Percentiles rank a stretch among this genome's conserved stretches.
Evolutionary conservation across 805 yeast genomes (phyloP).

Genomic region (Komagataella mondaviorum): DNA sequence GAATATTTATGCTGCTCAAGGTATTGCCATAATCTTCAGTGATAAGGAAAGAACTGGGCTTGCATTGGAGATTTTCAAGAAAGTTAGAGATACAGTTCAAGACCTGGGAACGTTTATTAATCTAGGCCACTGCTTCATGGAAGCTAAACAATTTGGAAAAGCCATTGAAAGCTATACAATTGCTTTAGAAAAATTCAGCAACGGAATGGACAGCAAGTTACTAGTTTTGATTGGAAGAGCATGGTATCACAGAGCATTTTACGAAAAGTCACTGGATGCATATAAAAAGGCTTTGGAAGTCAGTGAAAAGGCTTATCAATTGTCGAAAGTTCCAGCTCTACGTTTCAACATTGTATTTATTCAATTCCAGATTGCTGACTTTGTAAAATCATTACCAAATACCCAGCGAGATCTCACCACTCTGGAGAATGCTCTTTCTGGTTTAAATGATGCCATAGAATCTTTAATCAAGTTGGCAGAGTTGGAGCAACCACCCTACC

Average conservation of each 20-base stretch:
- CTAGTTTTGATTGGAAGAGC: constrained; percentile 72
- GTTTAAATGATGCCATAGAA: constrained; percentile 48
- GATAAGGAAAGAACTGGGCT: constrained; percentile 63
- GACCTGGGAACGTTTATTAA: constrained; percentile 77
- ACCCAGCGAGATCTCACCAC: constrained; percentile 50
- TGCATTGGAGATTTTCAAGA: constrained; percentile 79
- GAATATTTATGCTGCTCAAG: constrained; percentile 95
- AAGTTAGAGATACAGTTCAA: constrained; percentile 79
- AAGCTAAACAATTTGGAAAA: constrained; percentile 67
- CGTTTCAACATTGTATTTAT: constrained; percentile 75
- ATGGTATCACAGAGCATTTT: constrained; percentile 69
- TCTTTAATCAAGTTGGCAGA: constrained; percentile 47
- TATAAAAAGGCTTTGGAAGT: constrained; percentile 50
- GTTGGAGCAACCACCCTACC: constrained; percentile 56
- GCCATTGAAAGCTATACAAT: constrained; percentile 84
- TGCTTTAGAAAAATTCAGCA: constrained; percentile 55
- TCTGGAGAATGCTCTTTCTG: constrained; percentile 39
- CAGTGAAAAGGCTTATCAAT: constrained; percentile 40
- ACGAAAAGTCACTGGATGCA: constrained; percentile 50
- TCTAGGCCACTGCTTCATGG: constrained; percentile 77
- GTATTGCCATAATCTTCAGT: constrained; percentile 85
- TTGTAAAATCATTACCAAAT: constrained; percentile 45
- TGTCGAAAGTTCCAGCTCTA: constrained; percentile 29
- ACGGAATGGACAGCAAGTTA: constrained; percentile 50
- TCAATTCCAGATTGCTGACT: constrained; percentile 79